Conservation (phyloP, 1,284 basidiomycete species). For the Tilletia horrida region DNA sequence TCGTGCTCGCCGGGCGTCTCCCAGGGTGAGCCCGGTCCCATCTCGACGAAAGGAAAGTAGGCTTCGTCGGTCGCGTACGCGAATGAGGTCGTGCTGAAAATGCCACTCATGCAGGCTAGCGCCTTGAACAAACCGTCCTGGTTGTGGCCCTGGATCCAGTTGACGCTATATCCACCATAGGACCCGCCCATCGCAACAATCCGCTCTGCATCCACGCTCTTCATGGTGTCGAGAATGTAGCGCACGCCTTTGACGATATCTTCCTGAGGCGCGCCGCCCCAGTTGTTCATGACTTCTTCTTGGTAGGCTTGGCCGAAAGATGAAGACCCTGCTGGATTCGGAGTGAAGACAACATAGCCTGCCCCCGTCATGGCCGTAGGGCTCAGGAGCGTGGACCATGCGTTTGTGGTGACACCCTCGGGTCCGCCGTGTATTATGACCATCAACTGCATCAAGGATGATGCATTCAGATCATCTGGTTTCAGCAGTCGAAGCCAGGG, state of each 20-base stretch:
- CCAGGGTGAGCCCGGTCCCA: constrained; percentile 36
- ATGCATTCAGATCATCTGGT: background rate
- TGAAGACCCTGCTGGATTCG: constrained; percentile 41
- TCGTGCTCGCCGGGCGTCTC: constrained; percentile 21
- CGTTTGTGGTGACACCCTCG: constrained; percentile 40
- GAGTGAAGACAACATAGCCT: constrained; percentile 38
- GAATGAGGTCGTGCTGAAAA: constrained; percentile 30
- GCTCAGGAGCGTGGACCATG: constrained; percentile 46
- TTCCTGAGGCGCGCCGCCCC: constrained; percentile 36
- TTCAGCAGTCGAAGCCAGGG: too few species aligned
- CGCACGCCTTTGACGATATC: constrained; percentile 34
- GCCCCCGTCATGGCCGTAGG: constrained; percentile 37
- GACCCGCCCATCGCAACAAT: constrained; percentile 39
- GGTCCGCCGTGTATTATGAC: constrained; percentile 47
- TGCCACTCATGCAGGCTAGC: constrained; percentile 44
- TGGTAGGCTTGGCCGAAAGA: constrained; percentile 42
- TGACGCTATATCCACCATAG: constrained; percentile 39
- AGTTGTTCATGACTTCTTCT: constrained; percentile 40
- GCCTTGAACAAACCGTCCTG: constrained; percentile 41
- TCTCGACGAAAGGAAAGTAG: constrained; percentile 45
- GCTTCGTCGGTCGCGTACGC: constrained; percentile 45
- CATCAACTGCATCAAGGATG: constrained; percentile 21
- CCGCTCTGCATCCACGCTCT: constrained; percentile 28
- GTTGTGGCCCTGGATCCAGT: constrained; percentile 49
- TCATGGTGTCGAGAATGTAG: constrained; percentile 24